Evolutionary conservation across 345 rosid genomes (phyloP), one percentile per base, ranked within the genome.

Genomic region (Corchorus capsularis): DNA sequence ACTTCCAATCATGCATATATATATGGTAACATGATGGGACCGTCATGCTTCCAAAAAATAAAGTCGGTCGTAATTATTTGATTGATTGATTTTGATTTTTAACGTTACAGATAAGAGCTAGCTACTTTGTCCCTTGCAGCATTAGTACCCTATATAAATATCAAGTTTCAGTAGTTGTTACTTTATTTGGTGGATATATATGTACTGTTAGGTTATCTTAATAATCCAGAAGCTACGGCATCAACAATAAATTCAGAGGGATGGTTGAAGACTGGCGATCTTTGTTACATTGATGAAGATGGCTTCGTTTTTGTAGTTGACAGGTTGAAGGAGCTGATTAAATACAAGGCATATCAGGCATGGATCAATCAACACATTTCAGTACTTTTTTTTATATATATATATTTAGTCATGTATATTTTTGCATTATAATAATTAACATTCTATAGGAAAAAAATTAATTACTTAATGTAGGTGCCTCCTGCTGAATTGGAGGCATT

Each of bases 291-390:
- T 5, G 97, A 95, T 22, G 92, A 88, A 6, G 96, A 92, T 74
- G 98, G 99, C 68, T 90, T 83, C 83, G 74, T 95, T 56, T 92
- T 88, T 37, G 82, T 93, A 47, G 98, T 93, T 8, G 99, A 93
- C 77, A 84, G 98, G 82, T 71, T 95, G 76, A 93, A 95, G 82
- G 98, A 95, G 81, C 83, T 95, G 43, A 95, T 93, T 62, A 95
- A 93, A 60, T 95, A 93, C 82, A 95, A 93, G 73, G 99, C 94
- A 46, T 93, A 89, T 79, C 96, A 93, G 96, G 99, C n/a, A n/a
- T 95, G 66, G 73, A 0, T 47, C 22, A 12, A 10, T 8, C 55
- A 34, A 20, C 12, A n/a, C n/a, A 27, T 27, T 27, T 3, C 22
- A 12, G 13, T 49, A 27, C 27, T 27, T 27, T 27, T 27, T 27